Base-by-base conservation (phyloP, 306 rosid species). In the Pueraria montana region DNA sequence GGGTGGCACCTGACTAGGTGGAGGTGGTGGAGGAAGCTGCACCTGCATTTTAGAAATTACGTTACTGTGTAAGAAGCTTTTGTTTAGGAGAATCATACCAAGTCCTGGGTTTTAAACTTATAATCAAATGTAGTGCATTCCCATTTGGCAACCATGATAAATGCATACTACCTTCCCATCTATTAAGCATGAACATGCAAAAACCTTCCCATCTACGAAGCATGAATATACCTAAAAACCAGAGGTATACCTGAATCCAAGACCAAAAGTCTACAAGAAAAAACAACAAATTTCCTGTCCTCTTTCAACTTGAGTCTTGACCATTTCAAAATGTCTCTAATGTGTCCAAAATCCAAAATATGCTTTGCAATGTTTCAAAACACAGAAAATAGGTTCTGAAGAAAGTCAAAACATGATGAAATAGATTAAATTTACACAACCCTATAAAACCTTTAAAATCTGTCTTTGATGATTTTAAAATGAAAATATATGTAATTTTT, bases 21-120 rank as follows among this genome's bases (percentile, higher is more conserved):
- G 98, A 58, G 98, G 98, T 45, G 97, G 98, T 17, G 93, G 97
- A 85, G 98, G 96, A 79, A 94, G 95, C 78, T 84, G 90, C 69
- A 81, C 91, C 99, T 94, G 84, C 86, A 89, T 80, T 71, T 82
- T 26, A 52, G 73, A 85, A 69, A 79, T 38, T 36, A 77, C 26
- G 66, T 85, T 61, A 86, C 70, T 42, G 58, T 63, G 42, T 38
- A 76, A 40, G 34, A 83, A 42, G 50, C 34, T 20, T 70, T 5
- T 77, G 55, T 64, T 53, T 64, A 49, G 82, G 71, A 83, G n/a
- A 48, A 83, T 27, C n/a, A 40, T 18, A 50, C 0, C 49, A 74
- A 45, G 77, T 74, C 58, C 52, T 8, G 12, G n/a, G n/a, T 52
- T 82, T 78, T 56, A 84, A 76, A 52, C 46, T 66, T 61, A 48